Evolutionary conservation across 768 basidiomycete species (phyloP), one percentile per base, ranked within the genome.

Genomic region (Mycena vulgaris): DNA sequence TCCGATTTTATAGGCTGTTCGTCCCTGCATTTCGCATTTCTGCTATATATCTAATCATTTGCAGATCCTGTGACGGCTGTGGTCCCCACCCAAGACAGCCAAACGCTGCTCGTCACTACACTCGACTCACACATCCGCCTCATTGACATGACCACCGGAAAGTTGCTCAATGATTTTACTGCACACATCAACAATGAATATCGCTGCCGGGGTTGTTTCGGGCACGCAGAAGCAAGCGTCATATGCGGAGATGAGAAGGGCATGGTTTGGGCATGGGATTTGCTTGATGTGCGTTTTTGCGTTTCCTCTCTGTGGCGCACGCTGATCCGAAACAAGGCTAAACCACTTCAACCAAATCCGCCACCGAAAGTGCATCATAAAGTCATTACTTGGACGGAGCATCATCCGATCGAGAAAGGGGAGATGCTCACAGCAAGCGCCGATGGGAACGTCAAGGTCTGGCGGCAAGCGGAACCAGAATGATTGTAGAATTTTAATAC

Each of bases 171-270:
- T 77, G 89, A 93, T 49, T 97, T 97, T 78, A 86, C 80, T 19
- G 95, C 95, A 0, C 95, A 97, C 77, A 78, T 81, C 10, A 93
- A 95, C 74, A 81, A 85, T 39, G 87, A 90, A 21, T 97, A 97
- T 79, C 89, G 95, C 27, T 92, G 89, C 76, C 90, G 93, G 31
- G 91, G 92, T 28, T 92, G 90, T 73, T 97, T 97, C 75, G 93
- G 93, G 14, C 88, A 93, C 70, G 92, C 86, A 5, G 98, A 99
- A 80, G 93, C 92, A 10, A 89, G 79, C 28, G 90, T 99, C 19
- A 78, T 97, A 6, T 92, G 89, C 69, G 98, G 98, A 11, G 98
- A 99, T 77, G 98, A 98, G 80, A 88, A 92, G 10, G 98, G 98
- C 0, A 83, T 81, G 69, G 83, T 99, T 3, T 98, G 95, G 95